phyloP scores from a whole-genome alignment of 768 basidiomycete species.

The Mycena galopus region DNA sequence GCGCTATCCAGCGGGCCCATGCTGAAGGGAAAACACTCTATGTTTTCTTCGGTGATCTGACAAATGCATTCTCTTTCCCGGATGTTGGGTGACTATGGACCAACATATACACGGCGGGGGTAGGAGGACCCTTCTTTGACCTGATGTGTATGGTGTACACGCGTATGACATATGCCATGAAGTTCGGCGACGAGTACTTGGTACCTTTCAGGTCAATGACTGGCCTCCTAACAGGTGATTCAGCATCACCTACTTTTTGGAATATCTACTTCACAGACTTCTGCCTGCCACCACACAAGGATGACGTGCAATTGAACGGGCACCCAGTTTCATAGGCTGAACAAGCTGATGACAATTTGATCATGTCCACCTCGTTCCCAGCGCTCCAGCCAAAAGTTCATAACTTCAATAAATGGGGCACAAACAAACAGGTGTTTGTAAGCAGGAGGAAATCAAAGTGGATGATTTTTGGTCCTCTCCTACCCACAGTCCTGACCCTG shows the following conservation, averaged over 20 bases:
- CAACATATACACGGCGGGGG: background rate
- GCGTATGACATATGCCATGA: background rate
- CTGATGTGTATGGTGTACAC: background rate
- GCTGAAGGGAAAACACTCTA: too few species aligned
- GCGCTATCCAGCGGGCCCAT: too few species aligned
- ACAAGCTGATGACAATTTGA: background rate
- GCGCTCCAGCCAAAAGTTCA: too few species aligned
- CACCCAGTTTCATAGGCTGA: background rate
- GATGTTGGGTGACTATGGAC: background rate
- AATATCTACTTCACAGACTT: background rate
- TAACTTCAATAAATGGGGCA: too few species aligned
- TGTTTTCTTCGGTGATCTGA: too few species aligned
- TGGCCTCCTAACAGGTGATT: background rate
- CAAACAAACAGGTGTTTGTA: background rate
- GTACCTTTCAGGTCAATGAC: background rate
- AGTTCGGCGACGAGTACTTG: background rate
- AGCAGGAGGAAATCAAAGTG: background rate
- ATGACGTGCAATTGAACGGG: background rate
- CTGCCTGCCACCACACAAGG: background rate
- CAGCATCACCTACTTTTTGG: background rate
- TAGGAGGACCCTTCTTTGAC: background rate
- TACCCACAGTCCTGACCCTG: background rate
- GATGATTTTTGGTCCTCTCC: background rate
- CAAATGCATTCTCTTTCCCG: too few species aligned
- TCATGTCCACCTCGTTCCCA: too few species aligned